Percentiles rank a stretch among this genome's conserved stretches.
These are phyloP conservation scores for Beauveria medogensis DNA, from an alignment of 2,329 filamentous ascomycete species.

Conservation along the genomic window DNA sequence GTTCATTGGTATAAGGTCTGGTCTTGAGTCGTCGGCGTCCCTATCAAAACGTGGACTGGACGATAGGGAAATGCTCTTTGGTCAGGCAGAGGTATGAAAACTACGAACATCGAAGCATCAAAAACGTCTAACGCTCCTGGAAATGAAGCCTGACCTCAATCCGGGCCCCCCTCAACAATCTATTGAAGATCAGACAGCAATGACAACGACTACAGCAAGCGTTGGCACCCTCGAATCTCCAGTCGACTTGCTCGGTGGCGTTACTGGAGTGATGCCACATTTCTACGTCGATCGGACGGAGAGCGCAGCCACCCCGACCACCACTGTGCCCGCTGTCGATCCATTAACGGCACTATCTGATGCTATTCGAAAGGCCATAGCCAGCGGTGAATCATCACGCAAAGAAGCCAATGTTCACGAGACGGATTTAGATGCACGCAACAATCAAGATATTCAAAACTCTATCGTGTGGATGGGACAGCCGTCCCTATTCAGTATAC, in stretches of 20 bases:
- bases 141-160: too few relatives aligned
- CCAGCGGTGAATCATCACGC: background rate
- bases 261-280: background rate
- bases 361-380: slow-evolving; percentile 1
- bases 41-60: background rate
- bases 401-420: background rate
- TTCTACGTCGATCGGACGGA: background rate
- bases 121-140: background rate
- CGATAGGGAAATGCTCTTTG: background rate
- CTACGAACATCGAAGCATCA: background rate
- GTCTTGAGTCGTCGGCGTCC: too few relatives aligned
- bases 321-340: background rate
- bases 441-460: background rate
- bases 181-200: background rate
- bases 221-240: background rate
- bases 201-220: background rate
- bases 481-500: slow-evolving; percentile 14
- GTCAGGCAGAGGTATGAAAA: background rate
- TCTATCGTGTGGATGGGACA: background rate
- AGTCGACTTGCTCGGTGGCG: slow-evolving; percentile 3
- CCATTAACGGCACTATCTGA: background rate
- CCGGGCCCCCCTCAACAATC: background rate
- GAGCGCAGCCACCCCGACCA: background rate
- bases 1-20: background rate
- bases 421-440: background rate